These are phyloP conservation scores for Dimargaris xerosporica DNA, from an alignment of 192 early-diverging fungal genomes.

Conservation along the genomic window DNA sequence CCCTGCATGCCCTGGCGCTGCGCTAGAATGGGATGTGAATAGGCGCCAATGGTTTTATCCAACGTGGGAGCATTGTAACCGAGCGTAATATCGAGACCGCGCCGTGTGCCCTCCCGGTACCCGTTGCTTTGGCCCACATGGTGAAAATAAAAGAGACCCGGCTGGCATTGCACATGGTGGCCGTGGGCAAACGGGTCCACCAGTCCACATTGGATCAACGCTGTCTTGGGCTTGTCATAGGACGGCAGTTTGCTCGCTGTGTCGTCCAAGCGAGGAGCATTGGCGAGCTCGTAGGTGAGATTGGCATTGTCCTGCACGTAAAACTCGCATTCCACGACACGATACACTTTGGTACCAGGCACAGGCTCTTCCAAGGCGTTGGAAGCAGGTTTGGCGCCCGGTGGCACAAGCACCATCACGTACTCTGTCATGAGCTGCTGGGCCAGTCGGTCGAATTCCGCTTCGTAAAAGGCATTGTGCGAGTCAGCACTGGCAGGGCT, in stretches of 20 bases:
- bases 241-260: neutral
- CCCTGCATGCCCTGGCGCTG: too few relatives aligned
- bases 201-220: neutral
- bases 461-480: neutral
- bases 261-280: neutral
- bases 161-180: neutral
- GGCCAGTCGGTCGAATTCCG: slow-evolving; percentile 6
- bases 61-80: neutral
- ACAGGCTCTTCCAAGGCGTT: neutral
- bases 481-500: too few relatives aligned
- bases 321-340: slow-evolving; percentile 7
- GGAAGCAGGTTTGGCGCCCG: neutral
- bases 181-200: slow-evolving; percentile 11
- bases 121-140: slow-evolving; percentile 4
- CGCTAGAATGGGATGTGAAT: neutral
- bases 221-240: neutral
- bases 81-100: slow-evolving; percentile 8
- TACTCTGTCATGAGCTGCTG: neutral
- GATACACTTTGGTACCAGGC: neutral
- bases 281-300: neutral
- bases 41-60: neutral
- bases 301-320: slow-evolving; percentile 3
- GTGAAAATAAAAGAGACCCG: slow-evolving; percentile 6
- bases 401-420: slow-evolving; percentile 2
- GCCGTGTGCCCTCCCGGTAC: slow-evolving; percentile 10